Evolutionary conservation across 805 yeast genomes (phyloP).

Genomic region (Kuraishia hungarica): DNA sequence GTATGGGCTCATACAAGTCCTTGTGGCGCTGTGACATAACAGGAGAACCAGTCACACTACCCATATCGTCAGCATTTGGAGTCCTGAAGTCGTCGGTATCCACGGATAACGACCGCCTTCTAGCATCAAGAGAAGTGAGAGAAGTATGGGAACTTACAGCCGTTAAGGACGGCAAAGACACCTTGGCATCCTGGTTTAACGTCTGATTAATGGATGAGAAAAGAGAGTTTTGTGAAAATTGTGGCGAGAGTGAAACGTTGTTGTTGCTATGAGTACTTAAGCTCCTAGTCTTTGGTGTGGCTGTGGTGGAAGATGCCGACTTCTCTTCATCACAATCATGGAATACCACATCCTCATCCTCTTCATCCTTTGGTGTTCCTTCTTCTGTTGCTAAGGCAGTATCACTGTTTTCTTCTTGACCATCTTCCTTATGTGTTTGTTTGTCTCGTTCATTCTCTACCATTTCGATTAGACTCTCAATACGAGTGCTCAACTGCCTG

Average conservation of each 20-base stretch:
- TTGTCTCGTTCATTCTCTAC: conserved; percentile 17
- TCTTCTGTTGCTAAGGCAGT: conserved; percentile 7
- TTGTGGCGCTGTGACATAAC: background rate
- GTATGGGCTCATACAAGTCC: conserved; percentile 17
- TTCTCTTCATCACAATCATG: conserved; percentile 2
- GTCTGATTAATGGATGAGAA: background rate
- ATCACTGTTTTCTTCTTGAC: conserved; percentile 6
- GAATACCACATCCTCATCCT: background rate
- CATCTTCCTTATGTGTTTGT: conserved; percentile 2
- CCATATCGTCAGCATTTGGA: background rate
- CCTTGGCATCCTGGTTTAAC: background rate
- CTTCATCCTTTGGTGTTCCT: background rate
- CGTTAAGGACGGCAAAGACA: conserved; percentile 4
- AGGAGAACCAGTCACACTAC: background rate
- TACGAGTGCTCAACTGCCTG: conserved; percentile 60
- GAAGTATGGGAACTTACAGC: conserved; percentile 13
- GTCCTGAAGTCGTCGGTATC: conserved; percentile 2
- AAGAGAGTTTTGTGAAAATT: background rate
- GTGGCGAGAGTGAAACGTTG: background rate
- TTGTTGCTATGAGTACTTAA: background rate
- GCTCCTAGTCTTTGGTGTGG: background rate
- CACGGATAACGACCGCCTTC: background rate
- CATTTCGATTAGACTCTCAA: conserved; percentile 36
- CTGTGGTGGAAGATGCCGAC: background rate
- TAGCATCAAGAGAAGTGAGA: conserved; percentile 6